Base-by-base conservation (phyloP, 441 rosid genomes). In the Kokia cookei region DNA sequence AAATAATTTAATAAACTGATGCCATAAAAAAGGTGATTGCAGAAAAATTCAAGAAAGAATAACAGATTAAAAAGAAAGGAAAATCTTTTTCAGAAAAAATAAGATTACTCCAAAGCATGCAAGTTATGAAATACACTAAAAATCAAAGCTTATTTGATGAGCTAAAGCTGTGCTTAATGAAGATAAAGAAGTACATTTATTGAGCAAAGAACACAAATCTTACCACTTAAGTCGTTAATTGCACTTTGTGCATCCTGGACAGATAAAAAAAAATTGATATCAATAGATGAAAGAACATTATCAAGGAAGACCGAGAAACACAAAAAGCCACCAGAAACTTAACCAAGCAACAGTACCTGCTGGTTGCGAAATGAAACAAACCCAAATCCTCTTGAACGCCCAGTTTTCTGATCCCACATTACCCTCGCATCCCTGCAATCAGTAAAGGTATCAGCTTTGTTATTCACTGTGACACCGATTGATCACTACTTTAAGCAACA, bases 361-460 rank as follows among this genome's bases (percentile, higher is more conserved):
- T 95, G 98, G 80, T 78, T 90, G 63, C 94, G 86, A 80, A 93
- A 94, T 76, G 99, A 93, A 82, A 94, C 99, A 80, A 94, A 94
- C 64, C 99, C 97, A 76, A 94, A 93, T 32, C 98, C 99, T 82
- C 98, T 93, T 57, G 99, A 93, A 61, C 98, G 96, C 45, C 98
- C 97, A 73, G 99, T 94, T 86, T 92, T 94, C 77, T 93, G 98
- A 83, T 94, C 99, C 99, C 99, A 93, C 99, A 95, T 95, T 67
- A 95, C 99, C 83, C 91, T 83, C 14, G 98, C 97, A 90, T 94
- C 98, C 61, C 98, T 94, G 81, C 45, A 81, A 81, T 72, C 74
- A 48, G 32, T 8, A 82, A 50, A 47, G 42, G 66, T 47, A 74
- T 71, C 71, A 81, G 63, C 27, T 24, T 66, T 64, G 69, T 64